Evolutionary conservation across 2,329 filamentous ascomycete genomes (phyloP), one percentile per base, ranked within the genome.

Genomic region (Mycosphaerella arachidis): DNA sequence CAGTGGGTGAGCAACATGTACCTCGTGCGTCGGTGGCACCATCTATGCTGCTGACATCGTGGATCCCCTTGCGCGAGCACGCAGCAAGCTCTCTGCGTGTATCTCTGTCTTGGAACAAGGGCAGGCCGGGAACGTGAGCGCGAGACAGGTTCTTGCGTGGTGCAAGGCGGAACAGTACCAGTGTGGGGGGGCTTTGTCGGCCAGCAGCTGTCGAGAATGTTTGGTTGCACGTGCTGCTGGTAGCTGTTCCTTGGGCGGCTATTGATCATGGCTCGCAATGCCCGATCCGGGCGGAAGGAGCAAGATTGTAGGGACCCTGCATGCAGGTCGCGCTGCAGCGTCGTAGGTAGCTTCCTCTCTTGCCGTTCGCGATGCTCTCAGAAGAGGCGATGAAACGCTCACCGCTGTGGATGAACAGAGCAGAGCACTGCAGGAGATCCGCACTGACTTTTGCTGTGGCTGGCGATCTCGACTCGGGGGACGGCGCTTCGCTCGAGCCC

Each of bases 1-100:
- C 24, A 30, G 48, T 52, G 30, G 27, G 10, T 20, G 30, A 20
- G 10, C 2, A 10, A 3, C 10, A 30, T 33, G 48, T 29, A 52
- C 27, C n/a, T 31, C 27, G 48, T 52, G 48, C 48, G 16, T 30
- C 24, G 12, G 48, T 52, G 48, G 24, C 48, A 52, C 30, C 48
- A 52, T 52, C 13, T 27, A 5, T 29, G 46, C 10, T 50, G 50
- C 50, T 35, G 27, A 52, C n/a, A 46, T 53, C 50, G 45, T 58
- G 54, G 50, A 55, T 59, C 24, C 29, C 53, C 60, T 52, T 54
- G 57, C 57, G 48, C 53, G 53, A 59, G 57, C 60, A 57, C 57
- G 50, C 48, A 35, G 50, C 48, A 35, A 46, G 50, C 48, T 16
- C 48, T 16, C 16, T 24, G 27, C 53, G 45, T 29, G 30, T 51